Conservation (phyloP, 78 protist genomes). For the Dictyostelium discoideum region dicty_2.7 NC_007089.4:3526001-3526500, state of each 20-base stretch:
- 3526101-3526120: not conserved
- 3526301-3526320: not conserved
- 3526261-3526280: not conserved
- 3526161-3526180: not conserved
- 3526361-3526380: not conserved
- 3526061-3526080: not conserved
- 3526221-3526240: not conserved
- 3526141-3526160: not conserved
- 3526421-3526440: not conserved
- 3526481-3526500: not conserved
- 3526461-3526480: slow-evolving; percentile 1
- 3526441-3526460: not conserved
- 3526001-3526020: not conserved
- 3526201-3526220: not conserved
- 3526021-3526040: slow-evolving; percentile 40
- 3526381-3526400: not conserved
- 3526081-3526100: slow-evolving; percentile 29
- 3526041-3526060: slow-evolving; percentile 21
- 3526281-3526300: not conserved
- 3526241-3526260: not conserved
- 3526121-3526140: slow-evolving; percentile 18
- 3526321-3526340: not conserved
- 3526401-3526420: slow-evolving; percentile 12
- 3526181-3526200: slow-evolving; percentile 3
- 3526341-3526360: not conserved